These are phyloP conservation scores for Fusarium drepaniforme DNA, from an alignment of 2,329 filamentous ascomycete species.

Conservation along the genomic window DNA sequence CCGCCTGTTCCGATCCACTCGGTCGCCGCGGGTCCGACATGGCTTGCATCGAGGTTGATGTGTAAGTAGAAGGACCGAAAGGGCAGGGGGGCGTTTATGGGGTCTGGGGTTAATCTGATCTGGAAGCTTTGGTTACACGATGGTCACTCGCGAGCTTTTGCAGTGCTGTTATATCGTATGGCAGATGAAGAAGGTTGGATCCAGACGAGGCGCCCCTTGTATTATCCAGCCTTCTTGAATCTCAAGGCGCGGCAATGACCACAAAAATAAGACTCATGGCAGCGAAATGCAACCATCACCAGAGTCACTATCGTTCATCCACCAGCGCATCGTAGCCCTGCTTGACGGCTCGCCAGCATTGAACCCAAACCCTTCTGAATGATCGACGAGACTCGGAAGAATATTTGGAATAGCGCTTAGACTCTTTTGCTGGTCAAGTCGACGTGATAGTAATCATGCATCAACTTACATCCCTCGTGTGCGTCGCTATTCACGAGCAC, in stretches of 20 bases:
- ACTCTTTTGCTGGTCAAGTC: not conserved
- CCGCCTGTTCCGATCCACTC: slow-evolving; percentile 33
- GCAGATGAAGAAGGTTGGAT: not conserved
- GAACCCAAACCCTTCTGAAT: not conserved
- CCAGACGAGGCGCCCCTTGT: not conserved
- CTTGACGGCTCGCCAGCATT: not conserved
- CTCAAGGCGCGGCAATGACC: not conserved
- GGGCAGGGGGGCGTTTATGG: not conserved
- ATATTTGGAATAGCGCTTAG: not conserved
- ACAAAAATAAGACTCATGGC: not conserved
- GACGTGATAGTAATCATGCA: not conserved
- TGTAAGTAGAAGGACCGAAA: not conserved
- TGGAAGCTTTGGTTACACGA: not conserved
- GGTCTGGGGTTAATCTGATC: not conserved
- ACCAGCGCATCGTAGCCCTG: not conserved
- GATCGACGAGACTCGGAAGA: not conserved
- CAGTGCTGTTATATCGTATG: not conserved
- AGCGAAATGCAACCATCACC: not conserved
- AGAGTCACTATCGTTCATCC: not conserved
- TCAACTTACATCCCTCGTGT: not conserved
- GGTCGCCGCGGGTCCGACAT: slow-evolving; percentile 10
- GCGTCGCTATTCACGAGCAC: not conserved
- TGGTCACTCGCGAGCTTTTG: not conserved
- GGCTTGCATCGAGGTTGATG: slow-evolving; percentile 10
- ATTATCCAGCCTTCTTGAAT: not conserved